phyloP scores from a whole-genome alignment of 345 rosid genomes.

The Barbarea vulgaris region DNA sequence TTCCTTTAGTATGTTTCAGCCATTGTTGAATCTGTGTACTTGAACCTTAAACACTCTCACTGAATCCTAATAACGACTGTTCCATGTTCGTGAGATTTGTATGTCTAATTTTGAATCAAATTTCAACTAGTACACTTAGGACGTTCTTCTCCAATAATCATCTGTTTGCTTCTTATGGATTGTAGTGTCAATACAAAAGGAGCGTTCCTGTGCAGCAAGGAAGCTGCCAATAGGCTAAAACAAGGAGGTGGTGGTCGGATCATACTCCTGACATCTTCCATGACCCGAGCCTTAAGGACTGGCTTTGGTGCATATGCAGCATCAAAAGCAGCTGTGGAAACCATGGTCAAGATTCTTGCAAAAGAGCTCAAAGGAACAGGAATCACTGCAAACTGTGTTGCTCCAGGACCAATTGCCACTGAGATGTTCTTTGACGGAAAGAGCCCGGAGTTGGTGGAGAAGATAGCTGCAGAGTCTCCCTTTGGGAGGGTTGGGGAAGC shows the following conservation, averaged over 20 bases:
- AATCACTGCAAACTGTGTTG: slow-evolving; percentile 54
- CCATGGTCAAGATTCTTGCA: slow-evolving; percentile 50
- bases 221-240: slow-evolving; percentile 49
- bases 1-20: not conserved
- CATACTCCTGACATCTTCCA: slow-evolving; percentile 44
- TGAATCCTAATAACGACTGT: not conserved
- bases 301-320: slow-evolving; percentile 45
- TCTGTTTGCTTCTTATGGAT: slow-evolving; percentile 11
- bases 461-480: slow-evolving; percentile 36
- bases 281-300: slow-evolving; percentile 24
- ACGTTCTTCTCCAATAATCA: not conserved
- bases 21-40: not conserved
- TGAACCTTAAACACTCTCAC: not conserved
- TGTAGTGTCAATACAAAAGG: slow-evolving; percentile 49
- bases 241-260: slow-evolving; percentile 52
- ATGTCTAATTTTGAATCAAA: not conserved
- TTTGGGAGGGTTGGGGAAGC: slow-evolving; percentile 43
- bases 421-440: slow-evolving; percentile 50
- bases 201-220: slow-evolving; percentile 47
- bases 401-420: slow-evolving; percentile 55
- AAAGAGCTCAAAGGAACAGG: slow-evolving; percentile 58
- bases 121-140: not conserved
- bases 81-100: not conserved
- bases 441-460: slow-evolving; percentile 42
- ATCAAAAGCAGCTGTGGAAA: slow-evolving; percentile 51